These are phyloP conservation scores for Trichoderma aggressivum DNA, from an alignment of 2,329 filamentous ascomycete genomes.

Conservation along the genomic window DNA sequence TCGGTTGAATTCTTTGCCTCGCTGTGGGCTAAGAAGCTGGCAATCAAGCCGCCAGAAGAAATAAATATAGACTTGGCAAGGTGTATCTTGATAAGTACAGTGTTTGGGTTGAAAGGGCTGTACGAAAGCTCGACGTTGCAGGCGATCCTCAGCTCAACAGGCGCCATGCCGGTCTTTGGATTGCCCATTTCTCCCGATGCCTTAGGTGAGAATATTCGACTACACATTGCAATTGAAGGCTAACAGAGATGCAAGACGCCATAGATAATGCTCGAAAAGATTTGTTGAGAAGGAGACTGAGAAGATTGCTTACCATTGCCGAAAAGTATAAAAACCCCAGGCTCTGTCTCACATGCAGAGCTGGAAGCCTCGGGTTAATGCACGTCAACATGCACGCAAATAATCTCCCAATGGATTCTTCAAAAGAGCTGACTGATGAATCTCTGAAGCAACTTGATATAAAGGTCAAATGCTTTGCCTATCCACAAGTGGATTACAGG, in stretches of 20 bases:
- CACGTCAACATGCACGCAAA: not conserved
- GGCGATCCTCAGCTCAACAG: not conserved
- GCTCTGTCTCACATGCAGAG: not conserved
- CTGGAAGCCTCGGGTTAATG: not conserved
- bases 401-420: not conserved
- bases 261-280: not conserved
- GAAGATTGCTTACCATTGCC: not conserved
- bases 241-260: not conserved
- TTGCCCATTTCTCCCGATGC: not conserved
- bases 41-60: not conserved
- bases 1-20: slow-evolving; percentile 19
- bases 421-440: not conserved
- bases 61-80: slow-evolving; percentile 3
- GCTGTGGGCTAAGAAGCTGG: slow-evolving; percentile 17
- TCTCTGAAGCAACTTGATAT: not conserved
- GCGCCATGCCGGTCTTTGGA: not conserved
- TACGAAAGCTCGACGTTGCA: not conserved
- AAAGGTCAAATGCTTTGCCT: not conserved
- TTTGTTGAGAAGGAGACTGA: not conserved
- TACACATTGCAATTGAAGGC: not conserved
- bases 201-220: not conserved
- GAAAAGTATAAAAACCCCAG: not conserved
- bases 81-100: slow-evolving; percentile 18
- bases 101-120: not conserved
- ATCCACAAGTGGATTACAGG: not conserved